A percentile compares a stretch with the other conserved stretches of the same genome.
Conservation (phyloP, 2,329 filamentous ascomycete genomes). For the Ascochyta pisi region DNA sequence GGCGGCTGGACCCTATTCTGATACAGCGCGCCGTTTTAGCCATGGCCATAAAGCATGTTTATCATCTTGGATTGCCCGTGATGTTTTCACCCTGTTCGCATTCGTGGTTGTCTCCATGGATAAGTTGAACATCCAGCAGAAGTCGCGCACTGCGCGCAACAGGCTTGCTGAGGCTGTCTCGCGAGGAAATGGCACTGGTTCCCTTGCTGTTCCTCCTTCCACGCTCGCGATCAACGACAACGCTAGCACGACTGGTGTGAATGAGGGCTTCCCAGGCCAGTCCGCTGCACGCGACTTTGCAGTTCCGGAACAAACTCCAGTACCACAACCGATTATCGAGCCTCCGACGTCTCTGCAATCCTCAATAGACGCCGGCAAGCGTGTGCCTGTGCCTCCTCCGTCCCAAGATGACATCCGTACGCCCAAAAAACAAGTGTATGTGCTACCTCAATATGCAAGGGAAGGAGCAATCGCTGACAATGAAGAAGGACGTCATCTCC, state of each 20-base stretch:
- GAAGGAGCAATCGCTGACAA: conserved; percentile 27
- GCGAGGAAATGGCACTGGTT: conserved; percentile 33
- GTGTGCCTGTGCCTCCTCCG: conserved; percentile 34
- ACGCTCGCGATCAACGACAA: conserved; percentile 41
- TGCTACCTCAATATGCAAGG: not conserved
- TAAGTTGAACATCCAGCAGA: conserved; percentile 36
- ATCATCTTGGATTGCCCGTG: conserved; percentile 20
- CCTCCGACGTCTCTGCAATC: conserved; percentile 46
- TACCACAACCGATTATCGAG: conserved; percentile 32
- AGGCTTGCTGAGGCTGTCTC: conserved; percentile 38
- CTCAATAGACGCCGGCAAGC: conserved; percentile 44
- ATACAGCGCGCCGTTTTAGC: conserved; percentile 16
- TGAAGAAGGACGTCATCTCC: conserved; percentile 21
- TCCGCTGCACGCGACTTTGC: conserved; percentile 47
- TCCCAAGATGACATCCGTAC: conserved; percentile 28
- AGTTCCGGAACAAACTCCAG: conserved; percentile 22
- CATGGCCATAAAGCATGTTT: conserved; percentile 34
- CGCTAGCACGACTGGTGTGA: conserved; percentile 40
- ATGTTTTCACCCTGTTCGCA: conserved; percentile 14
- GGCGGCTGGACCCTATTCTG: conserved; percentile 19
- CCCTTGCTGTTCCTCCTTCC: conserved; percentile 39
- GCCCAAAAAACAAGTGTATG: conserved; percentile 31
- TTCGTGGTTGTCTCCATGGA: conserved; percentile 35
- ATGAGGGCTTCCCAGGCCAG: conserved; percentile 40
- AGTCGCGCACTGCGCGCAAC: conserved; percentile 46